A percentile compares a stretch with the other conserved stretches of the same genome.
phyloP scores from a whole-genome alignment of 106 monocot genomes.

The Cymbidium sinense region DNA sequence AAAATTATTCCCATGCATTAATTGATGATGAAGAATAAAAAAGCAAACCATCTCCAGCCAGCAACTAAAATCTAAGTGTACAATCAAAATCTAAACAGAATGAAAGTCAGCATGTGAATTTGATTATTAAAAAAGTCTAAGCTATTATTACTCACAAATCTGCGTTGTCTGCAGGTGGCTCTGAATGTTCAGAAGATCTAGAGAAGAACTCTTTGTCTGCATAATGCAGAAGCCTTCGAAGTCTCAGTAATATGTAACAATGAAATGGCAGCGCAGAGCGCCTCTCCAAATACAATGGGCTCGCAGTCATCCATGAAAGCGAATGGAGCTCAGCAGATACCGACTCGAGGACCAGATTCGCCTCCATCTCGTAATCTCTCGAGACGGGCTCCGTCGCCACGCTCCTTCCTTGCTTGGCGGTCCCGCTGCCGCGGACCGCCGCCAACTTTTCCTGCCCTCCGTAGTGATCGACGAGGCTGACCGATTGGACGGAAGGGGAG shows the following conservation, averaged over 20 bases:
- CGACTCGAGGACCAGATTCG: constrained; percentile 53
- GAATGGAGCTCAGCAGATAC: constrained; percentile 79
- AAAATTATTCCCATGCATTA: too few relatives aligned
- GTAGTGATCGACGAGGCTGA: constrained; percentile 85
- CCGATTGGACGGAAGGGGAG: constrained; percentile 67
- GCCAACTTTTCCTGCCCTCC: constrained; percentile 53
- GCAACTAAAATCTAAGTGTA: background rate
- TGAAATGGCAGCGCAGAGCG: constrained; percentile 78
- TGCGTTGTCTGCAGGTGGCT: background rate
- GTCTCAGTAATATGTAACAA: constrained; percentile 69
- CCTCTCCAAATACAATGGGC: constrained; percentile 63
- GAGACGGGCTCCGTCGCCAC: constrained; percentile 26
- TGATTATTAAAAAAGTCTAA: background rate
- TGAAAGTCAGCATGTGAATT: background rate
- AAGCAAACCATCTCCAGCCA: too few relatives aligned
- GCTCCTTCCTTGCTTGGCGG: constrained; percentile 42
- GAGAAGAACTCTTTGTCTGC: constrained; percentile 65
- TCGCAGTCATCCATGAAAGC: constrained; percentile 85
- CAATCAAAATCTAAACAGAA: too few relatives aligned
- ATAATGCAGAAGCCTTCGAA: constrained; percentile 69
- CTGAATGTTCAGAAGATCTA: background rate
- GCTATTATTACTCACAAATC: background rate
- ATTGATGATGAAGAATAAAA: too few relatives aligned
- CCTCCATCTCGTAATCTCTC: constrained; percentile 38
- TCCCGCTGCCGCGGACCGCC: constrained; percentile 8